phyloP scores from a whole-genome alignment of 306 rosid species.

The Castanopsis chinensis region DNA sequence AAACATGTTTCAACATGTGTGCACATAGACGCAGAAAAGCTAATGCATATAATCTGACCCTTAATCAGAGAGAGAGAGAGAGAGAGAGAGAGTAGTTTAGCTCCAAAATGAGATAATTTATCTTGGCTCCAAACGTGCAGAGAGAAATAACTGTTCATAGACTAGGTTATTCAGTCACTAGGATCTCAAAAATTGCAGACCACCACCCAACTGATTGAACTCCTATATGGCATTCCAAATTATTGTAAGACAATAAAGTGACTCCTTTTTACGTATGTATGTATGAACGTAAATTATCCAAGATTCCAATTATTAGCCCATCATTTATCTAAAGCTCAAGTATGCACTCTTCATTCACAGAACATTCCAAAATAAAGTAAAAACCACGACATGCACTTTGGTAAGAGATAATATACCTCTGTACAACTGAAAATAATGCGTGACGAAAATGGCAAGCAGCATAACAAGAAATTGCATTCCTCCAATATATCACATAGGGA shows the following conservation, averaged over 20 bases:
- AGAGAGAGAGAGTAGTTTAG: background rate
- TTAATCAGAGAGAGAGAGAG: no score
- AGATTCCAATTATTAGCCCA: background rate
- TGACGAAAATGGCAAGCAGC: constrained; percentile 90
- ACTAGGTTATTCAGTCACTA: no score
- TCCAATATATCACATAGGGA: constrained; percentile 93
- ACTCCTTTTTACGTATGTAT: background rate
- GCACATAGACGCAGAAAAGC: background rate
- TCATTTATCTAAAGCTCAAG: background rate
- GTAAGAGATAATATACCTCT: constrained; percentile 55
- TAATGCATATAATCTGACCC: background rate
- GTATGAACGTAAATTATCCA: background rate
- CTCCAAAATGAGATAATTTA: background rate
- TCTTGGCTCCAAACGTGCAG: background rate
- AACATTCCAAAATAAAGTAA: background rate
- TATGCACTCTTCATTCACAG: background rate
- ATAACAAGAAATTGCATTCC: constrained; percentile 56
- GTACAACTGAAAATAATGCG: constrained; percentile 83
- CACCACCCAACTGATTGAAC: background rate
- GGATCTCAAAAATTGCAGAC: background rate
- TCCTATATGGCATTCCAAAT: background rate
- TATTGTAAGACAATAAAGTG: background rate
- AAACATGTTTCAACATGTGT: background rate
- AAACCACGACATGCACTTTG: constrained; percentile 3
- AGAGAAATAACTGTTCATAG: background rate